Evolutionary conservation across 192 early-diverging fungal genomes (phyloP).

Genomic region (Jimgerdemannia lactiflua): DNA sequence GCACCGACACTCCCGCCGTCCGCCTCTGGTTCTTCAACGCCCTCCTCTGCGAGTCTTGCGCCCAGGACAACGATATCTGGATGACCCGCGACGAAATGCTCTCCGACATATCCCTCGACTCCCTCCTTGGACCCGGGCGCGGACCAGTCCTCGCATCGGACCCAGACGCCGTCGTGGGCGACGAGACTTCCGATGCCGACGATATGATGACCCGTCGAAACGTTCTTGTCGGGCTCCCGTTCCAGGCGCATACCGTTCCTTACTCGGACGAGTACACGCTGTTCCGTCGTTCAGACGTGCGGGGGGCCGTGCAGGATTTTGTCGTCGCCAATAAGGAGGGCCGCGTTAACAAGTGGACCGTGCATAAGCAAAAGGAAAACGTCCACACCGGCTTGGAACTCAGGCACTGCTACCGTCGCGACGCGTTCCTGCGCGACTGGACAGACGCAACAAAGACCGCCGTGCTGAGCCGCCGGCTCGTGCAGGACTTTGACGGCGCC

Average conservation of each 20-base stretch:
- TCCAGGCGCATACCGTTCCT: neutral
- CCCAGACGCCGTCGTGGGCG: neutral
- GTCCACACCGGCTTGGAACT: neutral
- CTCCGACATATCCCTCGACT: neutral
- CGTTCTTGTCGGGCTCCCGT: neutral
- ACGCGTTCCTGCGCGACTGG: neutral
- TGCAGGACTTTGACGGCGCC: neutral
- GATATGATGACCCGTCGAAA: neutral
- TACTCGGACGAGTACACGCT: neutral
- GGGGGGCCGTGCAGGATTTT: neutral
- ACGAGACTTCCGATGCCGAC: neutral
- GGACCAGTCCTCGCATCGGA: too few relatives aligned
- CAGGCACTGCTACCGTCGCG: neutral
- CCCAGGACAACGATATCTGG: neutral
- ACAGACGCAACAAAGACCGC: neutral
- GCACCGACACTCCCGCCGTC: neutral
- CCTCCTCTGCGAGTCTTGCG: neutral
- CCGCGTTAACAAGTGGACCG: neutral
- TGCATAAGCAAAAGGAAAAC: neutral
- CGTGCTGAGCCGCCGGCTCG: neutral
- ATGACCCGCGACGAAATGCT: neutral
- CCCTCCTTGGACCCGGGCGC: neutral
- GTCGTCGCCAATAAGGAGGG: neutral
- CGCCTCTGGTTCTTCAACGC: neutral
- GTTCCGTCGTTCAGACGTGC: neutral